Conservation (phyloP, 2,329 filamentous ascomycete genomes). For the Dendryphion nanum region DNA sequence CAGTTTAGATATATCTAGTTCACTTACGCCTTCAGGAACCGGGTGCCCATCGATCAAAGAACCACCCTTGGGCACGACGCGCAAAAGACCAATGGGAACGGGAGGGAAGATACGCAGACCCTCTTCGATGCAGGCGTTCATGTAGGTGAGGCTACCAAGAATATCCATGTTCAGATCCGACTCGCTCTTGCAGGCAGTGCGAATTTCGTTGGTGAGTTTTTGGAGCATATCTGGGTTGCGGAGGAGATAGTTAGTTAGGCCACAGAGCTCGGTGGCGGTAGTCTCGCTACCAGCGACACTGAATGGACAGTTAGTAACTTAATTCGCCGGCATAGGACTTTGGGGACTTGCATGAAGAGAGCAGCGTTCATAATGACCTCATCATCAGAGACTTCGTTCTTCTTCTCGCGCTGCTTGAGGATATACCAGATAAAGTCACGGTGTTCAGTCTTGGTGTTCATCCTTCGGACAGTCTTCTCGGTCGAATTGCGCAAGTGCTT, state of each 20-base stretch:
- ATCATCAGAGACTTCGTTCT: constrained; percentile 32
- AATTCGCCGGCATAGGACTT: not conserved
- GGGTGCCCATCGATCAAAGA: constrained; percentile 35
- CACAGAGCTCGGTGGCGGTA: constrained; percentile 32
- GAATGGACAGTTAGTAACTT: not conserved
- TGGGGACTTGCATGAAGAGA: constrained; percentile 22
- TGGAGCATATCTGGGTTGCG: constrained; percentile 22
- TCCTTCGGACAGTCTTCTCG: constrained; percentile 27
- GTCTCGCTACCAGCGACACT: constrained; percentile 35
- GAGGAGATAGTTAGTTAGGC: constrained; percentile 29
- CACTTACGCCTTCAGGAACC: constrained; percentile 31
- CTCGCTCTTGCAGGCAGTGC: constrained; percentile 22
- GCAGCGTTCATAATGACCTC: constrained; percentile 34
- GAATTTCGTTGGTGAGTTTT: constrained; percentile 26
- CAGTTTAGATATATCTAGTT: too few relatives aligned
- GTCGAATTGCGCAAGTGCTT: constrained; percentile 29
- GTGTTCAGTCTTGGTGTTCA: constrained; percentile 30
- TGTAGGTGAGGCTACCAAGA: constrained; percentile 34
- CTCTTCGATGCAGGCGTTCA: constrained; percentile 49
- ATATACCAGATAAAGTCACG: constrained; percentile 38
- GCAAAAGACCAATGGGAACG: constrained; percentile 42
- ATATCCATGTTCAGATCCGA: constrained; percentile 35
- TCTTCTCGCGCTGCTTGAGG: constrained; percentile 31
- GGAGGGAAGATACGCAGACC: constrained; percentile 48
- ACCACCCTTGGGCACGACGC: constrained; percentile 37